Evolutionary conservation across 108 stramenopile genomes (phyloP).

Genomic region (Cyclotella kingstonii): DNA sequence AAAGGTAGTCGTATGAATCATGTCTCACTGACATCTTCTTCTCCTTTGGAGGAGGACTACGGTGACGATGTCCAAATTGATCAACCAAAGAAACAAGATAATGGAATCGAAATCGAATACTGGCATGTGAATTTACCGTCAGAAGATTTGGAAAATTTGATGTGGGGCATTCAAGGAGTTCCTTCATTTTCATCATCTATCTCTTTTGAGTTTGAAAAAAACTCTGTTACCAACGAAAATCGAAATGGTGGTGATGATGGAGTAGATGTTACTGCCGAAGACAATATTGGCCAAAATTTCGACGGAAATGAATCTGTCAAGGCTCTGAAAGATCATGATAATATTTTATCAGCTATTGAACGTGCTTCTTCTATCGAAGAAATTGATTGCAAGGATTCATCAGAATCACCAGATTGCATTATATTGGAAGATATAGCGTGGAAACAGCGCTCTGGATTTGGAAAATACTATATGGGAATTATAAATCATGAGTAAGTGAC

Average conservation of each 20-base stretch:
- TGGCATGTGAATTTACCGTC: conserved; percentile 18
- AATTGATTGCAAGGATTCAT: neutral
- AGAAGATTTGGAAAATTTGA: conserved; percentile 24
- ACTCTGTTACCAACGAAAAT: conserved; percentile 7
- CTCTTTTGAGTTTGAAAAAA: conserved; percentile 8
- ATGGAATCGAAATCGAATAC: conserved; percentile 6
- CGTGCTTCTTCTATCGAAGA: neutral
- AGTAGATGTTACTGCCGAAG: neutral
- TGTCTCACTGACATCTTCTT: neutral
- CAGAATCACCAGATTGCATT: conserved; percentile 17
- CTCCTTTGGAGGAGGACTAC: conserved; percentile 9
- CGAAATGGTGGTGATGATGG: neutral
- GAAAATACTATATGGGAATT: conserved; percentile 36
- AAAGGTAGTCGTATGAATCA: neutral
- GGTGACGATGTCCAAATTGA: conserved; percentile 1
- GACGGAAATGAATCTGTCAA: neutral
- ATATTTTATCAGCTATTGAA: conserved; percentile 31
- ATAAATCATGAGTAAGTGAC: conserved; percentile 15
- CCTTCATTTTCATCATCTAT: conserved; percentile 8
- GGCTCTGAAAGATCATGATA: conserved; percentile 15
- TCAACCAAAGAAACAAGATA: neutral
- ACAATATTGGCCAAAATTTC: neutral
- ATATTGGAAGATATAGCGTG: conserved; percentile 47
- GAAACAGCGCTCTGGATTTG: conserved; percentile 47
- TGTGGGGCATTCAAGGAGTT: conserved; percentile 24